Evolutionary conservation across 2,329 filamentous ascomycete species (phyloP).

Genomic region (Dactylellina drechsleri): DNA sequence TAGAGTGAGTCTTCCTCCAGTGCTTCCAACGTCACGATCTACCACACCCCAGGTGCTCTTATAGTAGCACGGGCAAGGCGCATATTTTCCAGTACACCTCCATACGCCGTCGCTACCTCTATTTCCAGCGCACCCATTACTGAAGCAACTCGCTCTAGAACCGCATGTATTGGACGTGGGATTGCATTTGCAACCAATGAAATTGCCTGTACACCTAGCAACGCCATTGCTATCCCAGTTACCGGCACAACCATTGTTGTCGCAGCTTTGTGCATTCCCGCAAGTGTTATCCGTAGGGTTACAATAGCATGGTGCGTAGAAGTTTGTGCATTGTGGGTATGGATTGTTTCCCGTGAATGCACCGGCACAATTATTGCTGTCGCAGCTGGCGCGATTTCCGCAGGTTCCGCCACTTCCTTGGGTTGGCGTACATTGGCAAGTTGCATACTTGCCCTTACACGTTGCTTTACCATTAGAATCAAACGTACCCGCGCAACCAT

Average conservation of each 20-base stretch:
- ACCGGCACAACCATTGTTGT: constrained; percentile 12
- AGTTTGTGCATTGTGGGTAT: constrained; percentile 14
- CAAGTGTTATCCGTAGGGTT: constrained; percentile 23
- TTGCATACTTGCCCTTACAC: constrained; percentile 22
- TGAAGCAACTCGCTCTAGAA: constrained; percentile 14
- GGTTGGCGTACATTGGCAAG: constrained; percentile 15
- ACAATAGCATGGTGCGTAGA: constrained; percentile 18
- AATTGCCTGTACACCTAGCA: constrained; percentile 25
- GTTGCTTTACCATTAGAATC: constrained; percentile 27
- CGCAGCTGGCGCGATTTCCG: constrained; percentile 21
- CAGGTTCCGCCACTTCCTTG: constrained; percentile 18
- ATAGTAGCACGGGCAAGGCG: constrained; percentile 15
- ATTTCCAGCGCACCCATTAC: constrained; percentile 13
- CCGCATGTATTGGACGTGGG: constrained; percentile 19
- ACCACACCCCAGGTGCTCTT: constrained; percentile 4
- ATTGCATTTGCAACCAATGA: constrained; percentile 16
- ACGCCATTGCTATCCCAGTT: constrained; percentile 14
- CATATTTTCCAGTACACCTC: constrained; percentile 24
- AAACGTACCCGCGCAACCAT: constrained; percentile 28
- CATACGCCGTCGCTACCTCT: constrained; percentile 31
- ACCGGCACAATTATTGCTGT: constrained; percentile 13
- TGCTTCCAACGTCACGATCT: constrained; percentile 9
- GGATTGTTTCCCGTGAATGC: constrained; percentile 3
- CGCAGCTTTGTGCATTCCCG: constrained; percentile 7
- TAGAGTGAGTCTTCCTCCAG: constrained; percentile 10